Conservation (phyloP, 2,329 filamentous ascomycete species). For the Microdochium bolleyi region DNA sequence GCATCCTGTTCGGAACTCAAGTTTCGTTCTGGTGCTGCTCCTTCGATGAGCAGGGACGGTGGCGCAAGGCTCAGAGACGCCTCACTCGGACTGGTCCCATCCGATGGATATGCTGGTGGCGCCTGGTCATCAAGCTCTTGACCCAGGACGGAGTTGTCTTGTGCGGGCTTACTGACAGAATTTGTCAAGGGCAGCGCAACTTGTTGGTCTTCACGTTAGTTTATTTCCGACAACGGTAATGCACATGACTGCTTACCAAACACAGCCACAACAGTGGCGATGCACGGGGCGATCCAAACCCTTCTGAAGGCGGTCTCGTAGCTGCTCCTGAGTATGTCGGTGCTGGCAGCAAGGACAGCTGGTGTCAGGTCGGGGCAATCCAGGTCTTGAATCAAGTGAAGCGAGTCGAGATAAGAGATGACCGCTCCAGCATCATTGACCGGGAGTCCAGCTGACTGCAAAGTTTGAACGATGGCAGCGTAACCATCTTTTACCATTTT, state of each 20-base stretch:
- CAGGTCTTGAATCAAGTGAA: background rate
- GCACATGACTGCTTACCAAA: background rate
- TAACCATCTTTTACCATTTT: background rate
- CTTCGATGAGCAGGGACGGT: too few species aligned
- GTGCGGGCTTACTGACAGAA: too few species aligned
- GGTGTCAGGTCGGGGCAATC: background rate
- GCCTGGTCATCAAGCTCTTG: too few species aligned
- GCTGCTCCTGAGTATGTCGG: background rate
- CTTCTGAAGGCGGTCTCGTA: background rate
- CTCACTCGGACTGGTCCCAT: too few species aligned
- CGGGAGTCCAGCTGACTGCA: background rate
- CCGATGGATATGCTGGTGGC: too few species aligned
- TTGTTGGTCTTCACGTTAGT: too few species aligned
- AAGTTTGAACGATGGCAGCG: background rate
- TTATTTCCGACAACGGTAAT: too few species aligned
- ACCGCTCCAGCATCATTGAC: background rate
- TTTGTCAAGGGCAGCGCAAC: too few species aligned
- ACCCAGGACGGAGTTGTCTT: too few species aligned
- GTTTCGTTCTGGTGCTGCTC: too few species aligned
- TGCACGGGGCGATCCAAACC: background rate
- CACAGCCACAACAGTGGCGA: background rate
- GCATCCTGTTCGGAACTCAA: too few species aligned
- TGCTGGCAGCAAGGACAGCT: background rate
- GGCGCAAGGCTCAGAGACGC: too few species aligned
- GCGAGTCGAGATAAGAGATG: background rate